Evolutionary conservation across 345 rosid genomes (phyloP).

Genomic region (Gossypium longicalyx): DNA sequence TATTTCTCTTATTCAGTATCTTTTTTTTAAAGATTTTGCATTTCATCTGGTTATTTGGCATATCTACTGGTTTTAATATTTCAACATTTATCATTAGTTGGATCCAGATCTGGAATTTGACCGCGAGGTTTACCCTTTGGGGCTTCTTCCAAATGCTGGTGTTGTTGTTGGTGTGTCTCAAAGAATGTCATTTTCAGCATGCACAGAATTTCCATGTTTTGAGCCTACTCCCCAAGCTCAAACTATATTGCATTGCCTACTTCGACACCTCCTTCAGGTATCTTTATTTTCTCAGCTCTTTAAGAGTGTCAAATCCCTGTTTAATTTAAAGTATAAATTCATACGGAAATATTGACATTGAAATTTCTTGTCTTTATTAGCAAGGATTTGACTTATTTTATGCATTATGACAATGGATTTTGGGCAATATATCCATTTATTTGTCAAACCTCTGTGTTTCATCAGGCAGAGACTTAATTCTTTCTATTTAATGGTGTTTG

Average conservation of each 20-base stretch:
- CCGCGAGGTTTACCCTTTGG: constrained; percentile 92
- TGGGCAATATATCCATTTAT: neutral
- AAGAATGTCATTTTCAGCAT: constrained; percentile 93
- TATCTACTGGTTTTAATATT: constrained; percentile 12
- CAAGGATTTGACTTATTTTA: neutral
- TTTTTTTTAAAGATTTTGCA: neutral
- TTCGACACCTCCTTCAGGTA: constrained; percentile 99
- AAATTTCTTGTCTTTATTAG: neutral
- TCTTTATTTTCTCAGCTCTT: constrained; percentile 8
- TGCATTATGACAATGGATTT: neutral
- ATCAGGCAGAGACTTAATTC: neutral
- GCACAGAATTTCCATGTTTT: constrained; percentile 96
- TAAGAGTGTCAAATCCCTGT: neutral
- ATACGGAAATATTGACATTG: neutral
- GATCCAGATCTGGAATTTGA: constrained; percentile 98
- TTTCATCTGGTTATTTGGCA: constrained; percentile 10
- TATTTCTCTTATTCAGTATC: neutral
- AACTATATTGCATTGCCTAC: constrained; percentile 92
- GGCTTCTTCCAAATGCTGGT: constrained; percentile 95
- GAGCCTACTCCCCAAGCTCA: constrained; percentile 99
- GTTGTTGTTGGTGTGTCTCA: constrained; percentile 96
- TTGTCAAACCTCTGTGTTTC: neutral
- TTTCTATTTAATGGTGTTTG: neutral
- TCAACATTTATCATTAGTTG: constrained; percentile 48
- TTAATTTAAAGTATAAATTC: neutral